Conservation (phyloP, 108 stramenopile species). For the Asterionellopsis glacialis region DNA sequence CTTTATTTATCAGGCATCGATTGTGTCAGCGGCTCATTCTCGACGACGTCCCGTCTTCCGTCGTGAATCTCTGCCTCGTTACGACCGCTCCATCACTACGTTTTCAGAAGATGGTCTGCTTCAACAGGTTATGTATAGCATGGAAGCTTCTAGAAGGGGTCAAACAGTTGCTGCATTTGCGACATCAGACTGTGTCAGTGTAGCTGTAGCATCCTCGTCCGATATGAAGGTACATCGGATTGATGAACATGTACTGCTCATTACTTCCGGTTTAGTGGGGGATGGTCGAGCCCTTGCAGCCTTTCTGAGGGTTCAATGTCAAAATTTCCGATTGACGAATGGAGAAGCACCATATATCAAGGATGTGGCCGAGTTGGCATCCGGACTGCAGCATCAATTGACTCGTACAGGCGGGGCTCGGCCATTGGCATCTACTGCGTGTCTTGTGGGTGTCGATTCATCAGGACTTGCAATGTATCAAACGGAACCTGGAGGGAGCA, state of each 20-base stretch:
- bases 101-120: slow-evolving; percentile 60
- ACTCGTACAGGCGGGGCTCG: slow-evolving; percentile 60
- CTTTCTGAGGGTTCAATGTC: slow-evolving; percentile 36
- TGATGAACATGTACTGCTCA: slow-evolving; percentile 30
- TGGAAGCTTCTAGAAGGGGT: slow-evolving; percentile 51
- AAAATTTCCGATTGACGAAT: slow-evolving; percentile 30
- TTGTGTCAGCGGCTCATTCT: slow-evolving; percentile 34
- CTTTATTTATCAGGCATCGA: neutral
- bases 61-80: slow-evolving; percentile 10
- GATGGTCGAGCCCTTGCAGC: slow-evolving; percentile 60
- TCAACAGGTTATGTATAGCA: slow-evolving; percentile 70
- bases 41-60: slow-evolving; percentile 26
- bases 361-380: slow-evolving; percentile 54
- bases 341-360: slow-evolving; percentile 52
- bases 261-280: slow-evolving; percentile 70
- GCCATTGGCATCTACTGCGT: slow-evolving; percentile 66
- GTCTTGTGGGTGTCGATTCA: slow-evolving; percentile 58
- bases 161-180: slow-evolving; percentile 26
- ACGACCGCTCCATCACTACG: slow-evolving; percentile 73
- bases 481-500: slow-evolving; percentile 58
- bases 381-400: slow-evolving; percentile 47
- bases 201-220: neutral
- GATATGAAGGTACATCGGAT: slow-evolving; percentile 33
- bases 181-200: slow-evolving; percentile 1
- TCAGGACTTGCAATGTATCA: slow-evolving; percentile 37